Conservation (phyloP, 345 rosid species). For the Draba incana region DNA sequence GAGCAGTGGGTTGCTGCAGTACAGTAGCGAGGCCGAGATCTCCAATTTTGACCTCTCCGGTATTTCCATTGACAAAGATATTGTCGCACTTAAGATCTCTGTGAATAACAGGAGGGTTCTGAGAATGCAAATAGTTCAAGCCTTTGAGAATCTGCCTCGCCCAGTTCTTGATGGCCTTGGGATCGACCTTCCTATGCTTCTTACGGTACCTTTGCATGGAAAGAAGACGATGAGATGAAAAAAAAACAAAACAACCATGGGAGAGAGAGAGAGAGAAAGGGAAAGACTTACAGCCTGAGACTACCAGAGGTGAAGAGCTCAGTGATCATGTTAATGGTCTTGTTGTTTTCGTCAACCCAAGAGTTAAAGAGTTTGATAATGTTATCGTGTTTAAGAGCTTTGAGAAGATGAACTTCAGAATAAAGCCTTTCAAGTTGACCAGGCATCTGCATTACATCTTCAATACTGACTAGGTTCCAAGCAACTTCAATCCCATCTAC, state of each 20-base stretch:
- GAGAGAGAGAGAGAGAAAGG: neutral
- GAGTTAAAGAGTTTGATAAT: conserved; percentile 75
- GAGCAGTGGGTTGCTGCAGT: conserved; percentile 79
- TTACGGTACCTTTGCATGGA: conserved; percentile 55
- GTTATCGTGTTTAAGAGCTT: conserved; percentile 76
- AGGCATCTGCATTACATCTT: conserved; percentile 76
- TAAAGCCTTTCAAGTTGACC: conserved; percentile 76
- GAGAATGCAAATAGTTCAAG: conserved; percentile 66
- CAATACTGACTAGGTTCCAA: conserved; percentile 82
- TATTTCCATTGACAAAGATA: conserved; percentile 80
- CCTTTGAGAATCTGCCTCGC: conserved; percentile 81
- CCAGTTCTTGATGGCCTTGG: conserved; percentile 86
- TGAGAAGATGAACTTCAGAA: conserved; percentile 82
- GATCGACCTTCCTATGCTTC: conserved; percentile 72
- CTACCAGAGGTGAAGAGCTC: conserved; percentile 96
- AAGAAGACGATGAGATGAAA: neutral
- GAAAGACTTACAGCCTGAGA: conserved; percentile 68
- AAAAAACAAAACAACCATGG: neutral
- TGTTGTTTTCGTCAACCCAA: conserved; percentile 87
- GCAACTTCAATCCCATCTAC: conserved; percentile 89
- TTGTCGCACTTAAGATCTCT: conserved; percentile 92
- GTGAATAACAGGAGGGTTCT: conserved; percentile 72
- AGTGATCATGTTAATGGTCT: conserved; percentile 92
- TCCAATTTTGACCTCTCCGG: conserved; percentile 84
- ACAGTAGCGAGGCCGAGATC: conserved; percentile 88